These are phyloP conservation scores for Suillus paluster DNA, from an alignment of 768 basidiomycete species.

Conservation along the genomic window DNA sequence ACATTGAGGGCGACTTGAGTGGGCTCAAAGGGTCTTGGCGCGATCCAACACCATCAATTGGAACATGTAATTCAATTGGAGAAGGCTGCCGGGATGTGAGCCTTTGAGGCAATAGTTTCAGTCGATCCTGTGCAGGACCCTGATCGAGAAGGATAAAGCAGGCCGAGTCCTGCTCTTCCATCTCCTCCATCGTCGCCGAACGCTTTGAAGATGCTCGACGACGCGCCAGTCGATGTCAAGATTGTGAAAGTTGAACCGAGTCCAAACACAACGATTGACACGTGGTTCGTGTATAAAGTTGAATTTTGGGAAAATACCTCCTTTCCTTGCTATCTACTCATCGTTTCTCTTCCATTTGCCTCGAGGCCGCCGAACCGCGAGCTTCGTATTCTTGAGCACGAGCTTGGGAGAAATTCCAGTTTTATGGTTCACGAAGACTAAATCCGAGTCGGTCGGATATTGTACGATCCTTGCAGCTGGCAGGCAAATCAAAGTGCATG, in stretches of 20 bases:
- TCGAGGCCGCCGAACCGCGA: not conserved
- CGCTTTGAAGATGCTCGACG: not conserved
- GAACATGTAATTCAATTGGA: constrained; percentile 14
- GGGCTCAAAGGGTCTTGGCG: constrained; percentile 9
- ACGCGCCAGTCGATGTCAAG: not conserved
- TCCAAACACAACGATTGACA: constrained; percentile 2
- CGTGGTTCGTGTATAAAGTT: constrained; percentile 2
- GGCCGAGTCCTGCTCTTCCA: constrained; percentile 35
- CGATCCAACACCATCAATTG: not conserved
- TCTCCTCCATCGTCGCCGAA: constrained; percentile 1
- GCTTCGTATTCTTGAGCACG: constrained; percentile 7
- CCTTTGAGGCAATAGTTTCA: constrained; percentile 23
- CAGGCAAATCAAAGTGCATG: not conserved
- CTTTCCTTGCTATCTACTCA: not conserved
- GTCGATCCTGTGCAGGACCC: constrained; percentile 29
- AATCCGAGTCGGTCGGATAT: constrained; percentile 6
- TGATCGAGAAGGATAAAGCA: constrained; percentile 27
- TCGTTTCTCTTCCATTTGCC: not conserved
- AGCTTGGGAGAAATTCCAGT: constrained; percentile 9
- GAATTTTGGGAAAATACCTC: constrained; percentile 3
- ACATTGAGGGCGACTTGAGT: constrained; percentile 41
- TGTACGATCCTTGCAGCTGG: not conserved
- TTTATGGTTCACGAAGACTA: constrained; percentile 7
- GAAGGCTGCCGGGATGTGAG: constrained; percentile 23
- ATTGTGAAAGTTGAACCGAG: not conserved